phyloP scores from a whole-genome alignment of 2,329 filamentous ascomycete species.

The Rhinocladiella mackenziei region DNA sequence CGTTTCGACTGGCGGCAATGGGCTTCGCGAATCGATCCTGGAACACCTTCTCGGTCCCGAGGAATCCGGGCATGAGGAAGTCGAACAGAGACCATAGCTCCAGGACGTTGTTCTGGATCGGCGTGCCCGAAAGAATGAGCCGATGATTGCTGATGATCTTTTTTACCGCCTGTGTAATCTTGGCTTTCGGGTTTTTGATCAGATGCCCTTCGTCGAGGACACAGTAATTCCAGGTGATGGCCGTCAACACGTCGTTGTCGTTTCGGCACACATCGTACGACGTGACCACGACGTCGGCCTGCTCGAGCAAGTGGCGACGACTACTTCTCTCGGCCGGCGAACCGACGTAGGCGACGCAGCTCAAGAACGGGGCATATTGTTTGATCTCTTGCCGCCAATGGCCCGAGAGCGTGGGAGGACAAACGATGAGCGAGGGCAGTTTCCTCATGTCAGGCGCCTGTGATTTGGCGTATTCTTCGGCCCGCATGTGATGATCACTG shows the following conservation, averaged over 20 bases:
- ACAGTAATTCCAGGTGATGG: conserved; percentile 93
- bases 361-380: conserved; percentile 90
- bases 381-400: conserved; percentile 99
- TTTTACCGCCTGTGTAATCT: conserved; percentile 92
- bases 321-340: conserved; percentile 74
- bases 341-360: conserved; percentile 84
- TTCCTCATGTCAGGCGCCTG: conserved; percentile 71
- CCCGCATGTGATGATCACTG: conserved; percentile 90
- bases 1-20: conserved; percentile 88
- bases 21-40: conserved; percentile 91
- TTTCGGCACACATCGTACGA: conserved; percentile 98
- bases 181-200: conserved; percentile 98
- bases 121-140: conserved; percentile 91
- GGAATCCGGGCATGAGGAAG: conserved; percentile 97
- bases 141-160: conserved; percentile 85
- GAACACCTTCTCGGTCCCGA: conserved; percentile 96
- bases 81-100: conserved; percentile 98
- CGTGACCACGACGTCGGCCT: conserved; percentile 90
- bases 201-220: conserved; percentile 96
- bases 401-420: conserved; percentile 89
- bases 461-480: conserved; percentile 83
- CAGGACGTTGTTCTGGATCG: conserved; percentile 95
- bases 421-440: conserved; percentile 89
- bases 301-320: conserved; percentile 64
- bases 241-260: conserved; percentile 77